Conservation (phyloP, 2,329 filamentous ascomycete species). For the Delphinella strobiligena region DNA sequence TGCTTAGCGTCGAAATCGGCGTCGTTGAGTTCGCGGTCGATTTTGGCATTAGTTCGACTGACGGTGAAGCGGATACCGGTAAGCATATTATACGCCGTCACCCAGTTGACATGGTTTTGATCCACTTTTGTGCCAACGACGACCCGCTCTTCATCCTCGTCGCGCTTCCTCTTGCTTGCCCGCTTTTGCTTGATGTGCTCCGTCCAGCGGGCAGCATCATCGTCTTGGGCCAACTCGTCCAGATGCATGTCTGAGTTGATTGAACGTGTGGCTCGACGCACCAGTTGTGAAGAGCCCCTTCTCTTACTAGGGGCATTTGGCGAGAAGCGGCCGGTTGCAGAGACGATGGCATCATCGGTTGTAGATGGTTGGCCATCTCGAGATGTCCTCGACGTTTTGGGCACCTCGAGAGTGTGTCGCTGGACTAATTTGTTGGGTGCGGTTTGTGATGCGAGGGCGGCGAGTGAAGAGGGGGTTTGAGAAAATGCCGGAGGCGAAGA, state of each 20-base stretch:
- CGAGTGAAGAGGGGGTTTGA: conserved; percentile 28
- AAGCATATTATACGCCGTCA: conserved; percentile 98
- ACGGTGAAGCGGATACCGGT: conserved; percentile 96
- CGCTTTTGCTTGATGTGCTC: conserved; percentile 87
- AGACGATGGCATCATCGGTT: conserved; percentile 45
- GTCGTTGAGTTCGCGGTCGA: conserved; percentile 79
- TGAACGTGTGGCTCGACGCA: conserved; percentile 68
- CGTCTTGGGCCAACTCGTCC: conserved; percentile 75
- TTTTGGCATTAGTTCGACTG: conserved; percentile 89
- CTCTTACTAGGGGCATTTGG: conserved; percentile 52
- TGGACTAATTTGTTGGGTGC: conserved; percentile 55
- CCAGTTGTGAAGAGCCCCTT: conserved; percentile 72
- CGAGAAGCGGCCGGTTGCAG: conserved; percentile 71
- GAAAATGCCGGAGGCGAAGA: conserved; percentile 26
- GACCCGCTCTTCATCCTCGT: conserved; percentile 80
- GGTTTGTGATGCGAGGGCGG: conserved; percentile 31
- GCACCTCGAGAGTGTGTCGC: conserved; percentile 80
- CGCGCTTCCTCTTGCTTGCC: conserved; percentile 71
- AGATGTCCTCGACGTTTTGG: conserved; percentile 60
- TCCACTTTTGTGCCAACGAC: conserved; percentile 96
- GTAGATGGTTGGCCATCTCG: conserved; percentile 43
- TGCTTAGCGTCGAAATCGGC: conserved; percentile 89
- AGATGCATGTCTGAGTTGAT: conserved; percentile 64
- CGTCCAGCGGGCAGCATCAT: conserved; percentile 83
- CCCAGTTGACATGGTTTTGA: conserved; percentile 93